Conservation (phyloP, 108 stramenopile genomes). For the Chaetoceros muelleri region DNA sequence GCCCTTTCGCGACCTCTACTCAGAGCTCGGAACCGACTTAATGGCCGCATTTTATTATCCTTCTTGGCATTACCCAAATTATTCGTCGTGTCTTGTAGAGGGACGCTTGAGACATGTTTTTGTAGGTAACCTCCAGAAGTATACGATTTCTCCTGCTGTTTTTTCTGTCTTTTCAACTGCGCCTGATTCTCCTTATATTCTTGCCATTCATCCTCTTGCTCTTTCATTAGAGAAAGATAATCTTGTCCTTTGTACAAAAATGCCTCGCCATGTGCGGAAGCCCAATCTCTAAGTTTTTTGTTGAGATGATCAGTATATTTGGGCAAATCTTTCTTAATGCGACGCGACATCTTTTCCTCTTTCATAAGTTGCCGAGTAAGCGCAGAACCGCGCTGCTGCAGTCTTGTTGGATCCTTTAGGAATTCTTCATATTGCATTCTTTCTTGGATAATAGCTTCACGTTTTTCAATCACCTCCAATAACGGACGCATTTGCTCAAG, state of each 20-base stretch:
- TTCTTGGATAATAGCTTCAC: slow-evolving; percentile 71
- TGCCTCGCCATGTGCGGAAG: slow-evolving; percentile 35
- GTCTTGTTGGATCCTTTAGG: slow-evolving; percentile 77
- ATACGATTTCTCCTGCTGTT: slow-evolving; percentile 42
- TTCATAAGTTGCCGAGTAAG: slow-evolving; percentile 82
- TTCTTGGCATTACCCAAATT: too few relatives aligned
- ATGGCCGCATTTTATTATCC: neutral
- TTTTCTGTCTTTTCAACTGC: slow-evolving; percentile 58
- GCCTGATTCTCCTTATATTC: slow-evolving; percentile 60
- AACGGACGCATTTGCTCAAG: slow-evolving; percentile 81
- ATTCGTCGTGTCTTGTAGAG: neutral
- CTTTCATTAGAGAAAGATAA: slow-evolving; percentile 54
- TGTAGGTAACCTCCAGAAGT: neutral
- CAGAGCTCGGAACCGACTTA: neutral
- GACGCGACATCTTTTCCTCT: slow-evolving; percentile 86
- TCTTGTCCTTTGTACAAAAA: slow-evolving; percentile 58
- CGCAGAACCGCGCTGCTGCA: slow-evolving; percentile 77
- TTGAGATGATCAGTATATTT: slow-evolving; percentile 47
- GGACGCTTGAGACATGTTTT: neutral
- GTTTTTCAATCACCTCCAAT: slow-evolving; percentile 70
- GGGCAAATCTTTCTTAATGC: slow-evolving; percentile 79
- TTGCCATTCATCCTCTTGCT: slow-evolving; percentile 74
- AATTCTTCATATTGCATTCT: slow-evolving; percentile 70
- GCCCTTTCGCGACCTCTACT: neutral
- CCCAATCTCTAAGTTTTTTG: slow-evolving; percentile 64